Conservation (phyloP, 2,329 filamentous ascomycete genomes). For the Penicillium sp. region DNA sequence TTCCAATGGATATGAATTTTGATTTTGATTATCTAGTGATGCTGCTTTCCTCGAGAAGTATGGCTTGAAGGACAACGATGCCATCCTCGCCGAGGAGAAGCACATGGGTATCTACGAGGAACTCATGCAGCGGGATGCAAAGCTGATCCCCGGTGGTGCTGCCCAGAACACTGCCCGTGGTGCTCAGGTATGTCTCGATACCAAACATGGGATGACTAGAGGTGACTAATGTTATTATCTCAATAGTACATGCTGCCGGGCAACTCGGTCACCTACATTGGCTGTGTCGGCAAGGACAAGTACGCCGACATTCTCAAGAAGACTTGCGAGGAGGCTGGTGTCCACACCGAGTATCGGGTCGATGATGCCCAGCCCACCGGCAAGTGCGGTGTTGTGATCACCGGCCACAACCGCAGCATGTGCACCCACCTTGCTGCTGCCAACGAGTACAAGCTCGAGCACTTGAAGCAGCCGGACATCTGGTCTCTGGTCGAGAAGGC, state of each 20-base stretch:
- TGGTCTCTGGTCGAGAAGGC: conserved; percentile 89
- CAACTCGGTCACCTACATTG: conserved; percentile 87
- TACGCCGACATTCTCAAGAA: conserved; percentile 83
- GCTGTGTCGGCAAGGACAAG: conserved; percentile 91
- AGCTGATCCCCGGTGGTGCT: conserved; percentile 90
- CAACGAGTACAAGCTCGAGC: conserved; percentile 93
- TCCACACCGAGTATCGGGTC: conserved; percentile 90
- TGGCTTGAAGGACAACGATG: conserved; percentile 88
- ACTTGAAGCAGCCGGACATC: conserved; percentile 83
- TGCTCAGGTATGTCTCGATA: conserved; percentile 68
- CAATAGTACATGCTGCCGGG: conserved; percentile 76
- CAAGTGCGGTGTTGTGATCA: conserved; percentile 94
- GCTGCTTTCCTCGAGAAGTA: conserved; percentile 87
- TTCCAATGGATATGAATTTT: conserved; percentile 5
- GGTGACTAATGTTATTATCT: too few species aligned
- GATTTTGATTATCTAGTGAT: conserved; percentile 50
- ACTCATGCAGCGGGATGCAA: conserved; percentile 83
- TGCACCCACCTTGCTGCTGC: conserved; percentile 92
- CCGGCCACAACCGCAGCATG: conserved; percentile 89
- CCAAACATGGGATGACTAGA: too few species aligned
- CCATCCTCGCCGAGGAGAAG: conserved; percentile 90
- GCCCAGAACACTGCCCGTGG: conserved; percentile 97
- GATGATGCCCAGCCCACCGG: conserved; percentile 80
- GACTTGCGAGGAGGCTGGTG: conserved; percentile 78
- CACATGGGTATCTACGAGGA: conserved; percentile 90